phyloP scores from a whole-genome alignment of 495 filamentous ascomycete genomes.

The Aspergillus indologenus region DNA sequence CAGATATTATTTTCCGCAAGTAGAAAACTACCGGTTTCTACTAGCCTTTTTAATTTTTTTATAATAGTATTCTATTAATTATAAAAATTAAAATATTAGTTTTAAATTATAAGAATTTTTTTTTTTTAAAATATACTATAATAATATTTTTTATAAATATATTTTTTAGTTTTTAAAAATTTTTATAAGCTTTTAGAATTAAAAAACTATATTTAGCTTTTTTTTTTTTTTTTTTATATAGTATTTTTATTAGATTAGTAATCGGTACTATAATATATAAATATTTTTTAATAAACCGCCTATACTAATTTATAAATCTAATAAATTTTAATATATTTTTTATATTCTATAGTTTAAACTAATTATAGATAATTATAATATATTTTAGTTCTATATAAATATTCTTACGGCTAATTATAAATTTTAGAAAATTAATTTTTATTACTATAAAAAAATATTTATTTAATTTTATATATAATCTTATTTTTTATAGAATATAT shows the following conservation, averaged over 20 bases:
- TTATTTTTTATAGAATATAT: neutral
- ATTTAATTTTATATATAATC: neutral
- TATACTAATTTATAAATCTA: neutral
- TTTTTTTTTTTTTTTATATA: constrained; percentile 1
- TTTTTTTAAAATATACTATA: neutral
- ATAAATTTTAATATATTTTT: neutral
- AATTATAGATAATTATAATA: neutral
- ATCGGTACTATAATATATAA: neutral
- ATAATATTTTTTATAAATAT: constrained; percentile 4
- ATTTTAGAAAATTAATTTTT: neutral
- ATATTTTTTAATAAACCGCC: neutral
- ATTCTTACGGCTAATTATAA: neutral
- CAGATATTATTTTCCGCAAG: neutral
- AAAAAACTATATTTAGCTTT: neutral
- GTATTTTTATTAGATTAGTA: neutral
- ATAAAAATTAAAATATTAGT: neutral
- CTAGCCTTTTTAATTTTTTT: neutral
- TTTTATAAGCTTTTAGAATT: neutral
- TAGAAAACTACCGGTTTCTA: neutral
- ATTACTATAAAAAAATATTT: neutral
- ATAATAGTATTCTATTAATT: constrained; percentile 4
- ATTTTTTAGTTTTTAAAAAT: neutral
- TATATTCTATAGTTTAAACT: neutral
- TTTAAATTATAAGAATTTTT: neutral
- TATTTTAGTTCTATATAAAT: neutral